phyloP scores from a whole-genome alignment of 352 stramenopile genomes.

The Plasmopara viticola region DNA sequence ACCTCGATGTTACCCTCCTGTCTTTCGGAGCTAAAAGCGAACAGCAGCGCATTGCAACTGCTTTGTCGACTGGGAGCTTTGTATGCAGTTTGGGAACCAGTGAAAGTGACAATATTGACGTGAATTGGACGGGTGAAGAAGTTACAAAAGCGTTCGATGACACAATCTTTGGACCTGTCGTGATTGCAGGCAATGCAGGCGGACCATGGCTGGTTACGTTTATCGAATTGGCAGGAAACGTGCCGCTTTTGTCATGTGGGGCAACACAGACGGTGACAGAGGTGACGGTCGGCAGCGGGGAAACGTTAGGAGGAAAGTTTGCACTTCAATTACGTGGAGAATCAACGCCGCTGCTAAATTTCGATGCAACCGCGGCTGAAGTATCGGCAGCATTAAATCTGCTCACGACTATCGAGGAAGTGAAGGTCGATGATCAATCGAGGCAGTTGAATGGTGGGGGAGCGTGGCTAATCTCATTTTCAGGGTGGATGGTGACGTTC shows the following conservation, averaged over 20 bases:
- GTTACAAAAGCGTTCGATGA: constrained; percentile 24
- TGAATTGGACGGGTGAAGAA: constrained; percentile 19
- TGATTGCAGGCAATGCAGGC: constrained; percentile 10
- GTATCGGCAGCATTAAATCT: constrained; percentile 29
- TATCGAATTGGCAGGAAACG: constrained; percentile 34
- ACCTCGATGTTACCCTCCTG: constrained; percentile 11
- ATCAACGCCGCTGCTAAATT: constrained; percentile 23
- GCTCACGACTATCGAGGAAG: constrained; percentile 14
- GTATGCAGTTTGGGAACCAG: constrained; percentile 10
- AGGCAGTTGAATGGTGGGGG: constrained; percentile 25
- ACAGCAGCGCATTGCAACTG: constrained; percentile 33
- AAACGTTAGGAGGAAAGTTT: constrained; percentile 29
- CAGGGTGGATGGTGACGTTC: constrained; percentile 23
- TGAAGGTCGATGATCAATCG: constrained; percentile 19
- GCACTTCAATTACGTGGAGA: constrained; percentile 22
- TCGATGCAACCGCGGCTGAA: constrained; percentile 19
- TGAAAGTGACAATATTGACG: constrained; percentile 17
- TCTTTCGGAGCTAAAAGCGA: constrained; percentile 33
- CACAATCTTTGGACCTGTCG: constrained; percentile 24
- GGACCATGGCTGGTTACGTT: constrained; percentile 40
- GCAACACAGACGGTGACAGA: constrained; percentile 34
- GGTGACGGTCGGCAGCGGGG: constrained; percentile 27
- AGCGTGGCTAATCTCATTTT: constrained; percentile 45
- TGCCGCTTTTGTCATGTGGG: constrained; percentile 33
- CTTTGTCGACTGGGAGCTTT: constrained; percentile 36